Evolutionary conservation across 2,329 filamentous ascomycete species (phyloP), one percentile per base, ranked within the genome.

Genomic region (Colletotrichum australisinense): DNA sequence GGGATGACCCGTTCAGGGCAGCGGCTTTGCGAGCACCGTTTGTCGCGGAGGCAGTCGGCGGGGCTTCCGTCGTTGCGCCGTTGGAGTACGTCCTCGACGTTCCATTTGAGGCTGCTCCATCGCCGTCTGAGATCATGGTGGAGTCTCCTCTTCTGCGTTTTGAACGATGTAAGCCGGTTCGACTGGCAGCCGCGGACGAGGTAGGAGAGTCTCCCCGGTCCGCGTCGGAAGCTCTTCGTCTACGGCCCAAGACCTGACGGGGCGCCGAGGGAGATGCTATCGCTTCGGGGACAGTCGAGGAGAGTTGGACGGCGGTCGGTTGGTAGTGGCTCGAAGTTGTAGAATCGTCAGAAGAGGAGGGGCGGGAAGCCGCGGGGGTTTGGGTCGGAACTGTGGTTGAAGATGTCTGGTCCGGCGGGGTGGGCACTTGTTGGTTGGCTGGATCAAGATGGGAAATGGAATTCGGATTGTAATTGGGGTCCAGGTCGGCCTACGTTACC

Each of bases 61-160:
- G n/a, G 73, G 63, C 55, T 80, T 84, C 87, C 83, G 83, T 84
- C 83, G 81, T 82, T 70, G 88, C 87, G 71, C 91, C 91, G 80
- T 93, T 93, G 38, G 89, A 86, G 72, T 87, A 84, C 76, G 86
- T 82, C 74, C 86, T 86, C 75, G 87, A 84, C 76, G 81, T 82
- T 77, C 89, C 89, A 80, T 91, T 92, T 79, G 80, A 83, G 83
- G 81, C 84, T 77, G 79, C 77, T 65, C 81, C 81, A 72, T 89
- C 88, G 75, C 86, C 86, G 82, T 92, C 89, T 75, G 88, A 86
- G 84, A 90, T 88, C 92, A 94, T 94, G 81, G 83, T 91, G 83
- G 78, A 79, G 76, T 84, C 83, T 82, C 88, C 88, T 82, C 92
- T 90, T 85, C 92, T 92, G 78, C 86, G 84, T 78, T 86, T 85